Conservation (phyloP, 257 asterid species). For the Rehmannia glutinosa region DNA sequence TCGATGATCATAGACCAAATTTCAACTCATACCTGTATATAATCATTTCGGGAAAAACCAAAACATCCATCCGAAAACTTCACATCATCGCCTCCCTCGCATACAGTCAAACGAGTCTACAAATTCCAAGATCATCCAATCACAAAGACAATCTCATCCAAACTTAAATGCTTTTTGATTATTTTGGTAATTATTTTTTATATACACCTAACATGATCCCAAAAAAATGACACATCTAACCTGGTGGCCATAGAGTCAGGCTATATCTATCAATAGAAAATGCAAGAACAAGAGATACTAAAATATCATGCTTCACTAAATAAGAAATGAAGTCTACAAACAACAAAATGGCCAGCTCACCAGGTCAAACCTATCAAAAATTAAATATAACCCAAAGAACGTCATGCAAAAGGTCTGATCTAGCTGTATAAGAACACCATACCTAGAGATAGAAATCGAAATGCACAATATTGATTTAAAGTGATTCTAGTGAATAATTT, state of each 20-base stretch:
- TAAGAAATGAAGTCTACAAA: neutral
- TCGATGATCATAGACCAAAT: neutral
- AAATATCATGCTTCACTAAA: constrained; percentile 2
- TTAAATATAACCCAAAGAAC: neutral
- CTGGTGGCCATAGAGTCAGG: neutral
- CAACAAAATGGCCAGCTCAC: neutral
- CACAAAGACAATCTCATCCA: constrained; percentile 8
- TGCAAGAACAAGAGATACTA: neutral
- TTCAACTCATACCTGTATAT: constrained; percentile 56
- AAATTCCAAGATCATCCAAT: constrained; percentile 25
- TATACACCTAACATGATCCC: neutral
- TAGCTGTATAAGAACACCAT: neutral
- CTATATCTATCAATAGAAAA: neutral
- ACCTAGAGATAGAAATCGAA: neutral
- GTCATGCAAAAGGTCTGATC: neutral
- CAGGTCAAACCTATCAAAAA: constrained; percentile 3
- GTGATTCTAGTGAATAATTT: neutral
- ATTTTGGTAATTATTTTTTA: neutral
- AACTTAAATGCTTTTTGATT: neutral
- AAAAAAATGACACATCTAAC: neutral
- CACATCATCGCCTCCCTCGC: constrained; percentile 59
- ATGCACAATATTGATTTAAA: neutral
- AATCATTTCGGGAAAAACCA: constrained; percentile 87
- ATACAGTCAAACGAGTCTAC: constrained; percentile 82
- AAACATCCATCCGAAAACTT: constrained; percentile 73